These are phyloP conservation scores for Candida fluviatilis DNA, from an alignment of 805 yeast species.

Conservation along the genomic window DNA sequence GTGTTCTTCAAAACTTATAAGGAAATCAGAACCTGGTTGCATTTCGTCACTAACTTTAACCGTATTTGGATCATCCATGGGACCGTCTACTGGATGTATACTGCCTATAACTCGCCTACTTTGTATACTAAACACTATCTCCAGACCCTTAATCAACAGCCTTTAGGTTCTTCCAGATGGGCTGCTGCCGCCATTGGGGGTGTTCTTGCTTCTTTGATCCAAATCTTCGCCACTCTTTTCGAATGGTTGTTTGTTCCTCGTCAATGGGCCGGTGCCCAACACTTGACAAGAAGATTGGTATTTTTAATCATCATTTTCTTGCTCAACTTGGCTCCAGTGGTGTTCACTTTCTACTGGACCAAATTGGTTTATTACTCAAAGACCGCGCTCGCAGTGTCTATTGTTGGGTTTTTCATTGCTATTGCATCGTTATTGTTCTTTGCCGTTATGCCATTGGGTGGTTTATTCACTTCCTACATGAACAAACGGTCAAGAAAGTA, in stretches of 20 bases:
- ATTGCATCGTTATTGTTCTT: constrained; percentile 80
- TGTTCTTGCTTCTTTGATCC: constrained; percentile 74
- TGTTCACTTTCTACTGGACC: constrained; percentile 80
- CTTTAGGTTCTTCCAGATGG: constrained; percentile 90
- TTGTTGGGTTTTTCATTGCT: constrained; percentile 87
- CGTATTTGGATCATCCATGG: constrained; percentile 97
- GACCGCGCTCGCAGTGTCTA: constrained; percentile 73
- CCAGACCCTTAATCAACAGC: constrained; percentile 79
- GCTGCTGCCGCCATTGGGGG: constrained; percentile 93
- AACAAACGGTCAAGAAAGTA: constrained; percentile 81
- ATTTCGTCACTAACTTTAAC: constrained; percentile 88
- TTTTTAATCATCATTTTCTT: constrained; percentile 64
- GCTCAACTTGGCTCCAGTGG: constrained; percentile 78
- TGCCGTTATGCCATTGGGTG: constrained; percentile 95
- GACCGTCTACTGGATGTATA: constrained; percentile 90
- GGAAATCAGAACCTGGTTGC: constrained; percentile 97
- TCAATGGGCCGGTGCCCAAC: constrained; percentile 99
- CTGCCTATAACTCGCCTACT: constrained; percentile 88
- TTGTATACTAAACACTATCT: constrained; percentile 82
- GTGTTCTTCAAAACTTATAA: constrained; percentile 94
- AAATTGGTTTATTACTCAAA: constrained; percentile 61
- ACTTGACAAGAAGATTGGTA: constrained; percentile 80
- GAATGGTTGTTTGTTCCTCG: constrained; percentile 98
- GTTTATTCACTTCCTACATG: constrained; percentile 89
- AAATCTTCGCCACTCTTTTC: constrained; percentile 79